phyloP scores from a whole-genome alignment of 257 asterid species.

The Solanum chaucha region DNA sequence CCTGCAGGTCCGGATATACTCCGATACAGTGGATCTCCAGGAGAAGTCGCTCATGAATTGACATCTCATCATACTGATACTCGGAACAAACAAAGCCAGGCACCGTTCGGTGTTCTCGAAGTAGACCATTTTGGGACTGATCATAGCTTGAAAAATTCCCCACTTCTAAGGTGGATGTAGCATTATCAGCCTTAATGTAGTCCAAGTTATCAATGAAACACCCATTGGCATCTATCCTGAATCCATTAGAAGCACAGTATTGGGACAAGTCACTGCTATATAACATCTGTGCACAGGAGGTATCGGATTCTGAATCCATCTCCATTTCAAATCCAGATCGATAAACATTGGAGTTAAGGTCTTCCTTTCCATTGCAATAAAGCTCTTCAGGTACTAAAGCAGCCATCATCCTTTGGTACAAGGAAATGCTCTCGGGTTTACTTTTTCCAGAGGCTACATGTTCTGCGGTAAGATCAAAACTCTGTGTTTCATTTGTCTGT shows the following conservation, averaged over 20 bases:
- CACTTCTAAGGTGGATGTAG: slow-evolving; percentile 20
- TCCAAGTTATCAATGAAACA: slow-evolving; percentile 38
- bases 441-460: slow-evolving; percentile 33
- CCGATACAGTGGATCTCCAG: slow-evolving; percentile 74
- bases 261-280: slow-evolving; percentile 32
- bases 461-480: slow-evolving; percentile 38
- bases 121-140: slow-evolving; percentile 35
- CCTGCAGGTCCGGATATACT: slow-evolving; percentile 69
- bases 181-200: slow-evolving; percentile 17
- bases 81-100: slow-evolving; percentile 43
- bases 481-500: slow-evolving; percentile 41
- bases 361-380: slow-evolving; percentile 35
- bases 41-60: slow-evolving; percentile 62
- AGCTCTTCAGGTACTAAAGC: slow-evolving; percentile 71
- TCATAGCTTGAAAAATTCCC: slow-evolving; percentile 27
- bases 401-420: slow-evolving; percentile 71
- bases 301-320: slow-evolving; percentile 36
- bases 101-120: slow-evolving; percentile 24
- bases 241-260: slow-evolving; percentile 43
- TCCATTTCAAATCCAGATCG: slow-evolving; percentile 47
- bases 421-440: slow-evolving; percentile 37
- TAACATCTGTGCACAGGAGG: slow-evolving; percentile 25
- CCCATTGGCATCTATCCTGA: slow-evolving; percentile 30
- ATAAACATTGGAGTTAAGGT: slow-evolving; percentile 26
- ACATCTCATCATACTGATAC: slow-evolving; percentile 51